phyloP scores from a whole-genome alignment of 768 basidiomycete species.

The Agaricus bisporus region DNA sequence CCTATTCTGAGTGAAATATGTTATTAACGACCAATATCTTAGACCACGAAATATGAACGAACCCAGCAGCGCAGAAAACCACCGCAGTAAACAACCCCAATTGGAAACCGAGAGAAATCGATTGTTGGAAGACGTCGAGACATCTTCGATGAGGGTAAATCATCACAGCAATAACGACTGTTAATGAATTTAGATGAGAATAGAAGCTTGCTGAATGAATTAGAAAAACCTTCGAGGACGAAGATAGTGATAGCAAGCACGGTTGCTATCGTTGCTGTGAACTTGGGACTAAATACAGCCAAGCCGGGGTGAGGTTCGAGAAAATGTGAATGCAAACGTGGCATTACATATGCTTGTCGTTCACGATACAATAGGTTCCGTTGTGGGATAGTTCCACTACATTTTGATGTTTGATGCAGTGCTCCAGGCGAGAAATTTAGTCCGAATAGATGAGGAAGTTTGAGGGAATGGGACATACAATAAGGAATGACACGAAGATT shows the following conservation, averaged over 20 bases:
- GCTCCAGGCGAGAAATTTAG: background rate
- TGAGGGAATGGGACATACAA: background rate
- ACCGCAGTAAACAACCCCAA: background rate
- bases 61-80: constrained; percentile 1
- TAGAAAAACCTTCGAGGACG: background rate
- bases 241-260: background rate
- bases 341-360: background rate
- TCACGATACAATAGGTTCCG: constrained; percentile 4
- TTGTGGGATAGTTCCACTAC: constrained; percentile 3
- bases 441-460: background rate
- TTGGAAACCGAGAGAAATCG: background rate
- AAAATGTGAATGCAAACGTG: too few relatives aligned
- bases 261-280: background rate
- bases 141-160: background rate
- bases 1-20: background rate
- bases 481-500: background rate
- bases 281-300: background rate
- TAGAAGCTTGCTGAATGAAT: too few relatives aligned
- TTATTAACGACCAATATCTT: too few relatives aligned
- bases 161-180: constrained; percentile 1
- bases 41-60: too few relatives aligned
- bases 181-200: too few relatives aligned
- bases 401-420: constrained; percentile 1
- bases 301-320: background rate
- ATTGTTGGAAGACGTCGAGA: constrained; percentile 1